Conservation (phyloP, 139 green algal genomes). For the Coccomyxa sp. region DNA sequence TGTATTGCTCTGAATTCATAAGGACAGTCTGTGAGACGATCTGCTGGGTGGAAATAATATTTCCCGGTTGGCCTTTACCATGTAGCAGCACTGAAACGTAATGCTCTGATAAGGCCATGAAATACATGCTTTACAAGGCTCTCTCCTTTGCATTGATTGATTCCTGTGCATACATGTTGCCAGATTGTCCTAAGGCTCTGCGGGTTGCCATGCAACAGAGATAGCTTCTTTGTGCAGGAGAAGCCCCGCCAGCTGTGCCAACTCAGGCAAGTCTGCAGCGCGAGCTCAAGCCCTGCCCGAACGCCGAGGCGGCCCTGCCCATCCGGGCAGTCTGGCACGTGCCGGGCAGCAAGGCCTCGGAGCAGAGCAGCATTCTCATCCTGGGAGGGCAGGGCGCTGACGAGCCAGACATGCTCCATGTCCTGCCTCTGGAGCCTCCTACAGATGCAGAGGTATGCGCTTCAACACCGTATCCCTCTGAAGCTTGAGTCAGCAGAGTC, state of each 20-base stretch:
- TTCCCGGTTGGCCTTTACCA: no score
- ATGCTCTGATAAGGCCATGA: no score
- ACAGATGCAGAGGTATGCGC: not conserved
- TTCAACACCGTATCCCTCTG: not conserved
- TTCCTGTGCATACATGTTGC: no score
- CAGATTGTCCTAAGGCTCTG: no score
- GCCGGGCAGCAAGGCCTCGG: conserved; percentile 17
- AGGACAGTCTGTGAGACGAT: no score
- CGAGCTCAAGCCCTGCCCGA: conserved; percentile 19
- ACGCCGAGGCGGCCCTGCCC: conserved; percentile 16
- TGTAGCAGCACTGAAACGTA: no score
- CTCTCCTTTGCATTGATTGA: not conserved
- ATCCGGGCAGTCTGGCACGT: conserved; percentile 39
- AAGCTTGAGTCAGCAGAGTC: no score
- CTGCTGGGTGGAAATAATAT: no score
- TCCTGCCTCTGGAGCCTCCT: conserved; percentile 47
- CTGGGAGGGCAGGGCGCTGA: conserved; percentile 53
- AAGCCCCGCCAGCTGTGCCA: conserved; percentile 1
- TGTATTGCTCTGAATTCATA: no score
- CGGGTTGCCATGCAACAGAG: no score
- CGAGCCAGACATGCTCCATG: conserved; percentile 55
- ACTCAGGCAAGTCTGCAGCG: conserved; percentile 13
- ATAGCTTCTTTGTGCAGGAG: no score
- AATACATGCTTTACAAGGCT: not conserved
- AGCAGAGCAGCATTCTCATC: conserved; percentile 53